Conservation (phyloP, 495 filamentous ascomycete species). For the Terfezia claveryi region DNA sequence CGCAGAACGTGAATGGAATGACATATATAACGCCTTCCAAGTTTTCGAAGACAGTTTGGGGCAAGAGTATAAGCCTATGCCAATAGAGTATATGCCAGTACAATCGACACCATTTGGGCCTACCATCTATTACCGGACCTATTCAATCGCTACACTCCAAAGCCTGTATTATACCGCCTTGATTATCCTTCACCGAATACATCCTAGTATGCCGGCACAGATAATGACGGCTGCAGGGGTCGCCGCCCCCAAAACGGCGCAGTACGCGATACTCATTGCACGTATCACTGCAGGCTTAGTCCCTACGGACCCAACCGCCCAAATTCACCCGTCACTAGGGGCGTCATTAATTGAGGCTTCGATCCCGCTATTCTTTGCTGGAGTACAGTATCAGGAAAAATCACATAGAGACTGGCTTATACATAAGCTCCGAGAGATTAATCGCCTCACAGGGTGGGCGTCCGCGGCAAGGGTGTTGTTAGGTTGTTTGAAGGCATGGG, state of each 20-base stretch:
- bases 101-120: slow-evolving; percentile 48
- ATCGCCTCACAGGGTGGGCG: slow-evolving; percentile 70
- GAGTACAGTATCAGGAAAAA: slow-evolving; percentile 51
- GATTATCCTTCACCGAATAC: slow-evolving; percentile 53
- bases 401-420: slow-evolving; percentile 58
- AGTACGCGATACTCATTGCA: slow-evolving; percentile 52
- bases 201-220: slow-evolving; percentile 80
- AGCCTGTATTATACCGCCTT: slow-evolving; percentile 61
- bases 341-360: slow-evolving; percentile 59
- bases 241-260: slow-evolving; percentile 42
- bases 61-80: slow-evolving; percentile 54
- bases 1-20: slow-evolving; percentile 60
- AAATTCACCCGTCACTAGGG: slow-evolving; percentile 58
- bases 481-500: slow-evolving; percentile 71
- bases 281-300: slow-evolving; percentile 60
- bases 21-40: slow-evolving; percentile 47
- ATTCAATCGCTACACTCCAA: slow-evolving; percentile 68
- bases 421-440: slow-evolving; percentile 46
- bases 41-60: slow-evolving; percentile 43
- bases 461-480: slow-evolving; percentile 53
- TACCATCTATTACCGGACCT: slow-evolving; percentile 62
- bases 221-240: slow-evolving; percentile 65
- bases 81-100: slow-evolving; percentile 41
- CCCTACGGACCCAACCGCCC: slow-evolving; percentile 33
- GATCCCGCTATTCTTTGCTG: slow-evolving; percentile 68